A percentile compares a stretch with the other conserved stretches of the same genome.
These are phyloP conservation scores for Epichloe festucae DNA, from an alignment of 2,329 filamentous ascomycete genomes.

Conservation along the genomic window DNA sequence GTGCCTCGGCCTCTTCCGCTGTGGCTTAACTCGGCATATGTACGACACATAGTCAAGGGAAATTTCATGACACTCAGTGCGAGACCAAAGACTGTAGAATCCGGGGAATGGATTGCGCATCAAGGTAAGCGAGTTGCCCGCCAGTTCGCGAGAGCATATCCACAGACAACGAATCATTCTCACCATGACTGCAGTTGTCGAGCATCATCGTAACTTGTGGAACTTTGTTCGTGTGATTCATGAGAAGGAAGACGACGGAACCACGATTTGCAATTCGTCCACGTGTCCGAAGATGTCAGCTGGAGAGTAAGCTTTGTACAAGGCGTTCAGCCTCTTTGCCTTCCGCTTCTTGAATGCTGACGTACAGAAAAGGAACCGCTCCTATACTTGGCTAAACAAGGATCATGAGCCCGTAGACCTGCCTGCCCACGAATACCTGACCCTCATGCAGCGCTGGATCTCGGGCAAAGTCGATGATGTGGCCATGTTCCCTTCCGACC, in stretches of 20 bases:
- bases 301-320: constrained; percentile 46
- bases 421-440: constrained; percentile 79
- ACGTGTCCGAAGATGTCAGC: constrained; percentile 89
- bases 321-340: neutral
- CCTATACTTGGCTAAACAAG: constrained; percentile 83
- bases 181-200: constrained; percentile 50
- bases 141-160: neutral
- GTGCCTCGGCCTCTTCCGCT: constrained; percentile 52
- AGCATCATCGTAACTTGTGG: constrained; percentile 80
- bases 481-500: constrained; percentile 73
- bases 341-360: neutral
- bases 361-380: constrained; percentile 56
- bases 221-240: constrained; percentile 83
- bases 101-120: constrained; percentile 91
- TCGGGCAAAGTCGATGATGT: constrained; percentile 80
- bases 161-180: neutral
- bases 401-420: constrained; percentile 67
- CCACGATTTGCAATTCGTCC: constrained; percentile 68
- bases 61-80: constrained; percentile 95
- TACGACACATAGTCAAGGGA: constrained; percentile 83
- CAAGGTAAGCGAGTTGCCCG: constrained; percentile 54
- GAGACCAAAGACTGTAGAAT: constrained; percentile 86
- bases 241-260: constrained; percentile 66
- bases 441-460: constrained; percentile 88
- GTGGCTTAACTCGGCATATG: constrained; percentile 63